These are phyloP conservation scores for Rhynchospora breviuscula DNA, from an alignment of 176 grass and related monocot species.

Conservation along the genomic window DNA sequence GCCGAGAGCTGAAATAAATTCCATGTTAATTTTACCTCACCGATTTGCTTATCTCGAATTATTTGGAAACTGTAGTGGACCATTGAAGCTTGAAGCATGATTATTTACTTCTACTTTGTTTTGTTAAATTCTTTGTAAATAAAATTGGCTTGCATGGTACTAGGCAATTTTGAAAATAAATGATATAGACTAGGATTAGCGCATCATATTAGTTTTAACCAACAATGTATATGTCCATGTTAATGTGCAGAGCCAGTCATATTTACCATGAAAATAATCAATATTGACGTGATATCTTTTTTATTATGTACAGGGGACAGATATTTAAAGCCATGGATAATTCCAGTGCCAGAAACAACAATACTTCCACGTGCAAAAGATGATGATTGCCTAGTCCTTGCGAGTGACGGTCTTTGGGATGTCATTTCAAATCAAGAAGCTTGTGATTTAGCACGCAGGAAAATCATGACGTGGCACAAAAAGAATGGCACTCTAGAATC, in stretches of 20 bases:
- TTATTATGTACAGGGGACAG: constrained; percentile 48
- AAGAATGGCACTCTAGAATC: constrained; percentile 40
- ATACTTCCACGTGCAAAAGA: constrained; percentile 53
- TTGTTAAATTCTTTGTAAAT: not conserved
- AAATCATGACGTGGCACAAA: constrained; percentile 85
- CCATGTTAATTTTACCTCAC: too few relatives aligned
- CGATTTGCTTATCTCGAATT: too few relatives aligned
- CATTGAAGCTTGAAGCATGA: not conserved
- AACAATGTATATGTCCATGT: not conserved
- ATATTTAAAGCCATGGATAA: constrained; percentile 61
- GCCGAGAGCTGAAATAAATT: too few relatives aligned
- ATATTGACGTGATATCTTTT: constrained; percentile 26
- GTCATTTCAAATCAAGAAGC: constrained; percentile 77
- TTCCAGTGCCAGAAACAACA: constrained; percentile 56
- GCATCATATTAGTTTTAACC: not conserved
- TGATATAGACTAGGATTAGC: not conserved
- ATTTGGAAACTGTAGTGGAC: not conserved
- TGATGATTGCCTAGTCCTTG: constrained; percentile 74
- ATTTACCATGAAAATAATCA: not conserved
- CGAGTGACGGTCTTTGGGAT: constrained; percentile 84
- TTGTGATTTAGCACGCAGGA: constrained; percentile 54
- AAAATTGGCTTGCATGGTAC: not conserved
- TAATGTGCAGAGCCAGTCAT: not conserved
- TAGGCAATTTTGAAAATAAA: not conserved
- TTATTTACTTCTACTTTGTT: not conserved